Percentiles rank a stretch among this genome's conserved stretches.
Evolutionary conservation across 2,329 filamentous ascomycete species (phyloP).

Genomic region (Calonectria hongkongensis): DNA sequence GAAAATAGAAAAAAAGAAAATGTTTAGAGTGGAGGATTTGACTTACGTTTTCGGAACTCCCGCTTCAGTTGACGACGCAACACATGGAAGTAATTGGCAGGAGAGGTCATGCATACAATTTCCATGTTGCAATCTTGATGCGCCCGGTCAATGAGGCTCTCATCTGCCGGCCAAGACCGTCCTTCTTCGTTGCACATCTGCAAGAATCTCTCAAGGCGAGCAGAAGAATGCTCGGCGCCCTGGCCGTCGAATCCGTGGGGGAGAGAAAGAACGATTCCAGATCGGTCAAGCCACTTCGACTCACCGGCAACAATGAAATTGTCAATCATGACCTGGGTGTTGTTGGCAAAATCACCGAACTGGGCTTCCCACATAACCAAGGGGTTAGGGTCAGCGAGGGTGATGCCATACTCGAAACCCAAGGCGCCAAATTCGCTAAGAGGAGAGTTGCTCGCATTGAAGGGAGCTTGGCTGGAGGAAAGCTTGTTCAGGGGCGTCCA

Average conservation of each 20-base stretch:
- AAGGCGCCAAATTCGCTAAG: slow-evolving; percentile 81
- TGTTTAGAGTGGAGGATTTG: neutral
- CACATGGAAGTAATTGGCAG: slow-evolving; percentile 95
- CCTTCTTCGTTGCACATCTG: slow-evolving; percentile 98
- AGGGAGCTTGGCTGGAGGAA: slow-evolving; percentile 91
- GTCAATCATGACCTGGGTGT: slow-evolving; percentile 97
- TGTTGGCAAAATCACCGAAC: slow-evolving; percentile 99
- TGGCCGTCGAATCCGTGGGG: slow-evolving; percentile 99
- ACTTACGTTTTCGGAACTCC: slow-evolving; percentile 97
- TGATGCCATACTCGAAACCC: slow-evolving; percentile 99
- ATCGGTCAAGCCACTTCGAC: slow-evolving; percentile 98
- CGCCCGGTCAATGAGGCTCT: slow-evolving; percentile 91
- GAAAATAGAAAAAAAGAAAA: neutral
- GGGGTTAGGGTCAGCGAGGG: slow-evolving; percentile 94
- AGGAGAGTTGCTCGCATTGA: slow-evolving; percentile 98
- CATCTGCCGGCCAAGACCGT: slow-evolving; percentile 87
- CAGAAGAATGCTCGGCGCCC: slow-evolving; percentile 97
- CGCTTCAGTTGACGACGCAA: slow-evolving; percentile 97
- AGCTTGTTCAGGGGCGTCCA: slow-evolving; percentile 94
- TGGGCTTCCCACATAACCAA: slow-evolving; percentile 99
- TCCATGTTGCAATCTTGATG: slow-evolving; percentile 99
- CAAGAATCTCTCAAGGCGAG: slow-evolving; percentile 95
- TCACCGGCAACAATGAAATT: slow-evolving; percentile 98
- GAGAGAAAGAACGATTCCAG: slow-evolving; percentile 94
- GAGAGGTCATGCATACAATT: slow-evolving; percentile 94